Conservation (phyloP, 192 early-diverging fungal species). For the Mortierella claussenii region DNA sequence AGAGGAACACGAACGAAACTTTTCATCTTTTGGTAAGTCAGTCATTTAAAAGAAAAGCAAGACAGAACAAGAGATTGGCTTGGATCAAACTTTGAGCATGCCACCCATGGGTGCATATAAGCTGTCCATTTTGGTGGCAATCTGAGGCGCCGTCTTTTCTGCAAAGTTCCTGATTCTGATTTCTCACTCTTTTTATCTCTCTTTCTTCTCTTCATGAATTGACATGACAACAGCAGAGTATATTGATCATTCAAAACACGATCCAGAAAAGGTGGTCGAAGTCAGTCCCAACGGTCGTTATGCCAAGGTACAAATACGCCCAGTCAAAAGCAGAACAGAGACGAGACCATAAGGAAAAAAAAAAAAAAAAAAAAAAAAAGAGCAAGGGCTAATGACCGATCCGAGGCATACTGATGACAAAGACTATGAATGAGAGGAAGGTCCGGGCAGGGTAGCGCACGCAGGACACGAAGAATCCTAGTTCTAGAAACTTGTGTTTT, state of each 20-base stretch:
- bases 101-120: no score
- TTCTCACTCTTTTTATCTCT: not conserved
- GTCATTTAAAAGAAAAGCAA: not conserved
- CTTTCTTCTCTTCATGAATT: not conserved
- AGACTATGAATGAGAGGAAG: no score
- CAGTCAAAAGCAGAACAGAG: not conserved
- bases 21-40: slow-evolving; percentile 35
- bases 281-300: slow-evolving; percentile 62
- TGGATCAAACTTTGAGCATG: no score
- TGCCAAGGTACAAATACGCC: slow-evolving; percentile 51
- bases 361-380: not conserved
- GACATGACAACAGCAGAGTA: slow-evolving; percentile 47
- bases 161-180: not conserved
- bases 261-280: slow-evolving; percentile 66
- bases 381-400: not conserved
- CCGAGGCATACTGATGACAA: no score
- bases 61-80: not conserved
- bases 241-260: slow-evolving; percentile 63
- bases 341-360: not conserved
- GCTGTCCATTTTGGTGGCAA: no score
- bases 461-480: no score
- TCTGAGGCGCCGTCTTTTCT: not conserved
- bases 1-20: slow-evolving; percentile 34
- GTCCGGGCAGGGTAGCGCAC: no score
- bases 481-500: no score